Conservation (phyloP, 2,329 filamentous ascomycete species). For the Nigrospora sphaerica region DNA sequence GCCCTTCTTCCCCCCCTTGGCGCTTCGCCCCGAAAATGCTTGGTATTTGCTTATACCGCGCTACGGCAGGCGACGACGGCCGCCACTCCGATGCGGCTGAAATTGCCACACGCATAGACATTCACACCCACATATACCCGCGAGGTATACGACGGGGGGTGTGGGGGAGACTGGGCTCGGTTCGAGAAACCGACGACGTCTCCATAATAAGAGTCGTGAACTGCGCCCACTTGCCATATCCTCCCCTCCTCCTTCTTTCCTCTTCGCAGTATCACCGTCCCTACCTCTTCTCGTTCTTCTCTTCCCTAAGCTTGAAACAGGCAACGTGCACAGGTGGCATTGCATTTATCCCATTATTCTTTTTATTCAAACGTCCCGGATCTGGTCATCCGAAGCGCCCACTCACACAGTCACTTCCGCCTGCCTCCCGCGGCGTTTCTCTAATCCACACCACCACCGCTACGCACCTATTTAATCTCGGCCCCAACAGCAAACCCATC, state of each 20-base stretch:
- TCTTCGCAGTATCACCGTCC: too few species aligned
- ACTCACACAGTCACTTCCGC: not conserved
- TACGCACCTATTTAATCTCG: not conserved
- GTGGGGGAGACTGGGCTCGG: too few species aligned
- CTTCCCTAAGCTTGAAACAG: not conserved
- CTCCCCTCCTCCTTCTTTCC: not conserved
- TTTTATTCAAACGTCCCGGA: conserved; percentile 1
- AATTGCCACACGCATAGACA: conserved; percentile 2
- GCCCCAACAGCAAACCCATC: not conserved
- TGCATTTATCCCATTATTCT: conserved; percentile 5
- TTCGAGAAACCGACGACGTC: too few species aligned
- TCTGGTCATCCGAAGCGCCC: conserved; percentile 10
- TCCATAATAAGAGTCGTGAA: too few species aligned
- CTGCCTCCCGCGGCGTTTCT: not conserved
- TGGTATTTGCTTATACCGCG: not conserved
- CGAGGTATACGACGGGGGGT: not conserved
- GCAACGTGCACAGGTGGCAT: conserved; percentile 15
- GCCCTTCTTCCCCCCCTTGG: not conserved
- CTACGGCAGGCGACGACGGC: not conserved
- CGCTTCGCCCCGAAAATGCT: conserved; percentile 1
- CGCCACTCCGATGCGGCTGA: not conserved
- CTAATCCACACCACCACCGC: not conserved
- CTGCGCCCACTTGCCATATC: not conserved
- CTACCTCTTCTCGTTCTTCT: conserved; percentile 2
- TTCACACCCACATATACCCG: conserved; percentile 5